Percentiles rank a stretch among this genome's conserved stretches.
phyloP scores from a whole-genome alignment of 768 basidiomycete species.

The Leccinum ochraceum region DNA sequence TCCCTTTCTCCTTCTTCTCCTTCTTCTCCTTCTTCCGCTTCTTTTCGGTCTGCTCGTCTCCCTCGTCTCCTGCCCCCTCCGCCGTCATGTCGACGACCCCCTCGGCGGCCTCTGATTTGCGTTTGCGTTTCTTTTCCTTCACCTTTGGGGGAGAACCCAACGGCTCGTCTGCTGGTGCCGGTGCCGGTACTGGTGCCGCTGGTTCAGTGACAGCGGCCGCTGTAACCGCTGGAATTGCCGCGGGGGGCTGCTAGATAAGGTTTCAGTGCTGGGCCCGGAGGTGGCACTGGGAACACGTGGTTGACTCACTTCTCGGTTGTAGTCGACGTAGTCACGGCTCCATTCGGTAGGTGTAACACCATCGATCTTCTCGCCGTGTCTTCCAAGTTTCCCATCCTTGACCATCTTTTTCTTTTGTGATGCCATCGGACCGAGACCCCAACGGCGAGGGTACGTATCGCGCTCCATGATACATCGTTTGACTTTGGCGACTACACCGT shows the following conservation, averaged over 20 bases:
- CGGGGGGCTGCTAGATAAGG: slow-evolving; percentile 39
- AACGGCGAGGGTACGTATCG: slow-evolving; percentile 95
- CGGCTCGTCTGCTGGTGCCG: slow-evolving; percentile 33
- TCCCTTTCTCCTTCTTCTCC: slow-evolving; percentile 53
- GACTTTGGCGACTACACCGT: slow-evolving; percentile 98
- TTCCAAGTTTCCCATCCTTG: slow-evolving; percentile 96
- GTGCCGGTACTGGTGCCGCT: slow-evolving; percentile 31
- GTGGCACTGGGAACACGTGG: not conserved
- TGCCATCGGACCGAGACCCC: slow-evolving; percentile 98
- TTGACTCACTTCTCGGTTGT: slow-evolving; percentile 63
- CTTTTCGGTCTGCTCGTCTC: slow-evolving; percentile 54
- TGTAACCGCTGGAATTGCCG: slow-evolving; percentile 31
- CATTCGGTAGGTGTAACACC: slow-evolving; percentile 89
- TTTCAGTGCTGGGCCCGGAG: not conserved
- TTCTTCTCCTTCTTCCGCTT: slow-evolving; percentile 65
- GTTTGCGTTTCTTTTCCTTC: slow-evolving; percentile 86
- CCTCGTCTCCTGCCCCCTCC: slow-evolving; percentile 40
- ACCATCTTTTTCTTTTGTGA: slow-evolving; percentile 98
- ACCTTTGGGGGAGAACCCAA: slow-evolving; percentile 43
- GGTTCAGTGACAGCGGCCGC: slow-evolving; percentile 24
- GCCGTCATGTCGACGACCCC: slow-evolving; percentile 41
- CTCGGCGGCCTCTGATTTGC: slow-evolving; percentile 62
- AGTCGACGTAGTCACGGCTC: slow-evolving; percentile 94
- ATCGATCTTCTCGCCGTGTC: slow-evolving; percentile 87
- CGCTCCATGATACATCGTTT: slow-evolving; percentile 99